Conservation (phyloP, 2,329 filamentous ascomycete species). For the Leptographium lundbergii region DNA sequence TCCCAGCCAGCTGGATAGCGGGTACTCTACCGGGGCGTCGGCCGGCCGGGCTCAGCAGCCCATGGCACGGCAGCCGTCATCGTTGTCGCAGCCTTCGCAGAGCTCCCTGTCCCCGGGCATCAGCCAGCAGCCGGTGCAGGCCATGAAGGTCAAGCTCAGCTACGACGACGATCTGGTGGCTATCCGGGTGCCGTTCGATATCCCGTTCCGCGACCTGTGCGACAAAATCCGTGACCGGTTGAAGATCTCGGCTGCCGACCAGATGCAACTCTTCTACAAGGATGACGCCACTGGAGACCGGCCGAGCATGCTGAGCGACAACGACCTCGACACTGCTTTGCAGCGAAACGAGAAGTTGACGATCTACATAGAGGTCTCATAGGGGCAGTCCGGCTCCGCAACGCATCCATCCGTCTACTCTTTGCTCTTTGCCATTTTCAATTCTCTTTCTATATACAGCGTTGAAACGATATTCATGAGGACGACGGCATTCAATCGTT, state of each 20-base stretch:
- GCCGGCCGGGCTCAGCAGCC: slow-evolving; percentile 36
- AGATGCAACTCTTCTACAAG: slow-evolving; percentile 70
- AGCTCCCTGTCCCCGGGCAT: slow-evolving; percentile 41
- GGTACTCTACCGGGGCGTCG: slow-evolving; percentile 13
- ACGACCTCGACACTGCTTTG: slow-evolving; percentile 69
- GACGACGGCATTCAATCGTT: not conserved
- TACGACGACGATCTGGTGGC: slow-evolving; percentile 87
- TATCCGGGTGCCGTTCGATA: slow-evolving; percentile 74
- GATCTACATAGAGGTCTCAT: slow-evolving; percentile 52
- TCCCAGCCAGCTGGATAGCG: slow-evolving; percentile 42
- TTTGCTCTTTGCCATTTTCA: not conserved
- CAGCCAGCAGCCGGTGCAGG: slow-evolving; percentile 32
- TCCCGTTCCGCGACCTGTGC: slow-evolving; percentile 63
- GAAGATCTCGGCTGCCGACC: slow-evolving; percentile 56
- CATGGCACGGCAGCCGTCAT: slow-evolving; percentile 32
- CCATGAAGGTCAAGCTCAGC: slow-evolving; percentile 90
- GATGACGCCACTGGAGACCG: slow-evolving; percentile 70
- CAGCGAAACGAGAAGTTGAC: slow-evolving; percentile 79
- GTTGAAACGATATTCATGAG: not conserved
- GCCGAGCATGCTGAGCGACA: slow-evolving; percentile 62
- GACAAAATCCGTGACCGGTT: slow-evolving; percentile 77
- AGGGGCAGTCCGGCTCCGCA: not conserved
- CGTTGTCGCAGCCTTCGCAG: slow-evolving; percentile 39
- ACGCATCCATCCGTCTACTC: not conserved
- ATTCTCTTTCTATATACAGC: not conserved